phyloP scores from a whole-genome alignment of 192 early-diverging fungal species.

The Gryganskiella cystojenkinii region DNA sequence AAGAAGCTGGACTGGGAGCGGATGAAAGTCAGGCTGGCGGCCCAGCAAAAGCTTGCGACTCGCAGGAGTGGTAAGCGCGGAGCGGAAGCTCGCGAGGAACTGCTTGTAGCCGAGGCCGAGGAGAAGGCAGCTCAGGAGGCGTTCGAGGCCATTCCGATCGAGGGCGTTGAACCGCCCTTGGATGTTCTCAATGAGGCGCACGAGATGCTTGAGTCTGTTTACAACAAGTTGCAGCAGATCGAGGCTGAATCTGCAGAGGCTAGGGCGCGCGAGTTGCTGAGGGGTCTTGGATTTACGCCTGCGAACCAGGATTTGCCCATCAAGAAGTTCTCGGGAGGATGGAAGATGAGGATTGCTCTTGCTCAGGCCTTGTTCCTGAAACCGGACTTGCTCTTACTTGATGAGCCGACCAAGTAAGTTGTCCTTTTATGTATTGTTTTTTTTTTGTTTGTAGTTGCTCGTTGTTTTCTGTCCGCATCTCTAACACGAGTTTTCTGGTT shows the following conservation, averaged over 20 bases:
- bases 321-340: constrained; percentile 83
- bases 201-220: constrained; percentile 67
- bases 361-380: constrained; percentile 86
- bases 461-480: no score
- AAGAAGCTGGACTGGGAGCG: constrained; percentile 57
- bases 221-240: constrained; percentile 68
- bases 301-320: constrained; percentile 73
- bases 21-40: constrained; percentile 51
- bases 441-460: no score
- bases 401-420: constrained; percentile 80
- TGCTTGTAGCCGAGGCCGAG: constrained; percentile 55
- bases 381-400: constrained; percentile 84
- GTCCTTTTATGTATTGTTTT: background rate
- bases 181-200: constrained; percentile 67
- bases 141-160: constrained; percentile 41
- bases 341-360: constrained; percentile 89
- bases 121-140: constrained; percentile 45
- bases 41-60: constrained; percentile 68
- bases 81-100: constrained; percentile 64
- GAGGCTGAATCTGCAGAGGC: constrained; percentile 72
- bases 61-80: constrained; percentile 75
- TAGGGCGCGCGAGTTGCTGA: constrained; percentile 75
- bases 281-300: constrained; percentile 78
- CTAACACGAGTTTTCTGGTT: background rate
- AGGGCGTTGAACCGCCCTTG: constrained; percentile 49